These are phyloP conservation scores for Eremothecium sinecaudum DNA, from an alignment of 1,139 yeast species.

Conservation along the genomic window DNA sequence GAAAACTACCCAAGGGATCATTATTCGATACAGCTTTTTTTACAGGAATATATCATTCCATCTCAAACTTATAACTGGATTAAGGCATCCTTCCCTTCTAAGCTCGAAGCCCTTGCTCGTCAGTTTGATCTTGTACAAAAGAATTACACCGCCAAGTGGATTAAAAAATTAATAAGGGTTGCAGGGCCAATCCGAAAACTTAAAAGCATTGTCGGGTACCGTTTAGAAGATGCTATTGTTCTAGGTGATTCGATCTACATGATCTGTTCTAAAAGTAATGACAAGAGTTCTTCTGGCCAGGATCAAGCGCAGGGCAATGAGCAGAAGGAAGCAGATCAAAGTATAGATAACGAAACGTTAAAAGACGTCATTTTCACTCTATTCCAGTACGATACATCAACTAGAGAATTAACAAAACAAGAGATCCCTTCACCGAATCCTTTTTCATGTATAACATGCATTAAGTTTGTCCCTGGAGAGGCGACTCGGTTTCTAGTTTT, in stretches of 20 bases:
- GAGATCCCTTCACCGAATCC: background rate
- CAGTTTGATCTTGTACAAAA: constrained; percentile 6
- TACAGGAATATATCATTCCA: constrained; percentile 4
- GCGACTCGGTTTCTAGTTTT: constrained; percentile 2
- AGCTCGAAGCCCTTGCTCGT: constrained; percentile 2
- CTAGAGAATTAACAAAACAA: constrained; percentile 4
- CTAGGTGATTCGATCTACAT: constrained; percentile 1
- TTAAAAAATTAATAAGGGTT: constrained; percentile 5
- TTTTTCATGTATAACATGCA: constrained; percentile 3
- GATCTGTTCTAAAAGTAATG: constrained; percentile 1
- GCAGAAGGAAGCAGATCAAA: background rate
- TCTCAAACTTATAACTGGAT: constrained; percentile 3
- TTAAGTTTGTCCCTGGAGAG: constrained; percentile 5
- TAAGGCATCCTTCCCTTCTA: constrained; percentile 4
- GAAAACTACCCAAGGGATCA: constrained; percentile 3
- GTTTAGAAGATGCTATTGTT: constrained; percentile 1
- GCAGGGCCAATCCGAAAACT: constrained; percentile 4
- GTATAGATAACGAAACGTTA: background rate
- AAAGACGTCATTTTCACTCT: background rate
- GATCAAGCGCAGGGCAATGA: background rate
- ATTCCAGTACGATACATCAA: constrained; percentile 2
- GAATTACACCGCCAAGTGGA: constrained; percentile 7
- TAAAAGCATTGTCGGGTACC: constrained; percentile 1
- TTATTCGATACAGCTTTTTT: constrained; percentile 5
- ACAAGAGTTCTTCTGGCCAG: background rate